These are phyloP conservation scores for Rhodotorula paludigena DNA, from an alignment of 768 basidiomycete genomes.

Conservation along the genomic window DNA sequence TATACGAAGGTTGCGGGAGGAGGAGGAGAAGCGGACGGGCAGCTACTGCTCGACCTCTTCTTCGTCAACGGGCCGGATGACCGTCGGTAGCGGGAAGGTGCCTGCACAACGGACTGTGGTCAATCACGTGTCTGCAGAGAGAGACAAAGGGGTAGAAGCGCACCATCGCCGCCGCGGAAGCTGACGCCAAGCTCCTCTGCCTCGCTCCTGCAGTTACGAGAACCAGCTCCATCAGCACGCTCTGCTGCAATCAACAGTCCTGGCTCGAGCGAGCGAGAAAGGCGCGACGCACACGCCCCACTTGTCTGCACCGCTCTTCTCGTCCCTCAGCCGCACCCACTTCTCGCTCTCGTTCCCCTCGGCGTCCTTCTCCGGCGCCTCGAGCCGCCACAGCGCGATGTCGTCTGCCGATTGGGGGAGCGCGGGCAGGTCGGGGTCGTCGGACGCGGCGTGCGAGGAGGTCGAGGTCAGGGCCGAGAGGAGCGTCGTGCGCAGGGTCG, in stretches of 20 bases:
- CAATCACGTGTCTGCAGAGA: not conserved
- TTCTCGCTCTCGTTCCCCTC: conserved; percentile 8
- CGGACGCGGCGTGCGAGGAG: not conserved
- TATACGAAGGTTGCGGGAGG: not conserved
- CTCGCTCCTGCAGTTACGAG: not conserved
- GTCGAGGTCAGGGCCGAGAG: conserved; percentile 19
- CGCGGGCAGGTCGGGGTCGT: not conserved
- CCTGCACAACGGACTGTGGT: not conserved
- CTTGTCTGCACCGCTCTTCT: conserved; percentile 32
- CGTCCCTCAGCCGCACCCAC: conserved; percentile 31
- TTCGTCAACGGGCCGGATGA: conserved; percentile 28
- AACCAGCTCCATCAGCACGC: not conserved
- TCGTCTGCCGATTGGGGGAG: conserved; percentile 6
- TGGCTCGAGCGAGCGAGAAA: not conserved
- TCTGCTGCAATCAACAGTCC: not conserved
- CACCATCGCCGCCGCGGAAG: conserved; percentile 22
- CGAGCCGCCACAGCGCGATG: conserved; percentile 34
- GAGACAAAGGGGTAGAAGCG: not conserved
- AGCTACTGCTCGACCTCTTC: conserved; percentile 18
- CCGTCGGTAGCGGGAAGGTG: conserved; percentile 13
- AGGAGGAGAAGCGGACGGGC: not conserved
- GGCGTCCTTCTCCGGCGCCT: not conserved
- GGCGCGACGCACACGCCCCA: conserved; percentile 29
- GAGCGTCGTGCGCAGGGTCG: conserved; percentile 3
- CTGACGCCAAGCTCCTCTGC: conserved; percentile 31